These are phyloP conservation scores for Spathaspora sp. DNA, from an alignment of 1,139 yeast genomes.

Conservation along the genomic window DNA sequence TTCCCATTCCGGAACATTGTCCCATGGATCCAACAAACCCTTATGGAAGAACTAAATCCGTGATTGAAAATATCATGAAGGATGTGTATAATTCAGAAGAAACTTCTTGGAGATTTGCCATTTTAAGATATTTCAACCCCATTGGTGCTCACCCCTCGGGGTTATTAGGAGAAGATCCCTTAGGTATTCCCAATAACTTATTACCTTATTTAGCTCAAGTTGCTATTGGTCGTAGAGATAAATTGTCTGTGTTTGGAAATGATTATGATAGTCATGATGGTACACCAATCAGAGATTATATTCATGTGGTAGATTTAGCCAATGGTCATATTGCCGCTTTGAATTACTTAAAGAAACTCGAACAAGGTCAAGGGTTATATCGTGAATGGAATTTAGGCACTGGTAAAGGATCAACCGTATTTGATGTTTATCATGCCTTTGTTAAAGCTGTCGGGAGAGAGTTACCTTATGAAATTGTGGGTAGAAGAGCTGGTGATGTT, in stretches of 20 bases:
- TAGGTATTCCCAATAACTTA: slow-evolving; percentile 74
- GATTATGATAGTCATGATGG: slow-evolving; percentile 75
- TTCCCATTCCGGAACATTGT: slow-evolving; percentile 76
- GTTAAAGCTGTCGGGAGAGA: slow-evolving; percentile 66
- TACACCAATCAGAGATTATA: slow-evolving; percentile 80
- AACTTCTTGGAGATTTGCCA: slow-evolving; percentile 56
- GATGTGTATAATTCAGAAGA: slow-evolving; percentile 53
- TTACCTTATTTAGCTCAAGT: slow-evolving; percentile 78
- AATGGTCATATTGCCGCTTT: slow-evolving; percentile 76
- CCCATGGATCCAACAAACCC: slow-evolving; percentile 78
- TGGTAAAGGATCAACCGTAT: slow-evolving; percentile 75
- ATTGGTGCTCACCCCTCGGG: slow-evolving; percentile 88
- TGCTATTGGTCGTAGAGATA: slow-evolving; percentile 70
- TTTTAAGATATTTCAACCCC: slow-evolving; percentile 77
- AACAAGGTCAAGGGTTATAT: slow-evolving; percentile 48
- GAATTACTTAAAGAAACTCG: slow-evolving; percentile 48
- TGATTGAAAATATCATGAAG: slow-evolving; percentile 62
- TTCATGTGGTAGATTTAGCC: slow-evolving; percentile 83
- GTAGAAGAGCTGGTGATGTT: slow-evolving; percentile 79
- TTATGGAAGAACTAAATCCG: slow-evolving; percentile 70
- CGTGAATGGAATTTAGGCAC: slow-evolving; percentile 87
- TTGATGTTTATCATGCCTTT: slow-evolving; percentile 69
- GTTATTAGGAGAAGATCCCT: slow-evolving; percentile 75
- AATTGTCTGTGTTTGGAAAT: slow-evolving; percentile 62
- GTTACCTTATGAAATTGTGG: slow-evolving; percentile 63